These are phyloP conservation scores for Hansfordia pulvinata DNA, from an alignment of 2,329 filamentous ascomycete species.

Conservation along the genomic window DNA sequence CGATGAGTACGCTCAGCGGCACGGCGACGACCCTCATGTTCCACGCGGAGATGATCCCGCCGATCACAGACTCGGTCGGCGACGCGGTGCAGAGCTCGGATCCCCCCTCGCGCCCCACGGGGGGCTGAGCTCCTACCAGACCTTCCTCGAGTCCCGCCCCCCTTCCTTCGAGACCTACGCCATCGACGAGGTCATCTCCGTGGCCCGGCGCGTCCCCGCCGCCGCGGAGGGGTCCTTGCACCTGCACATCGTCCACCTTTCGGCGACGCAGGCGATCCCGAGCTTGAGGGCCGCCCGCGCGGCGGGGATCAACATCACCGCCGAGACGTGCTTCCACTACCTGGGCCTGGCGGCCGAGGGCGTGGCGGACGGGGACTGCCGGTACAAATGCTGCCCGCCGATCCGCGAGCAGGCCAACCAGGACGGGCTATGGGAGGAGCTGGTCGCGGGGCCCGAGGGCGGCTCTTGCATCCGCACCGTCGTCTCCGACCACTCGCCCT, in stretches of 20 bases:
- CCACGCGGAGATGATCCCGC: slow-evolving; percentile 96
- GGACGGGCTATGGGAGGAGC: slow-evolving; percentile 75
- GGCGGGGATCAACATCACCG: slow-evolving; percentile 71
- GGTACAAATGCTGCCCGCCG: slow-evolving; percentile 91
- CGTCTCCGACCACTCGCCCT: slow-evolving; percentile 91
- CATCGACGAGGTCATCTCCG: slow-evolving; percentile 70
- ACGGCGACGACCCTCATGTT: slow-evolving; percentile 92
- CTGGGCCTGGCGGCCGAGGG: slow-evolving; percentile 72
- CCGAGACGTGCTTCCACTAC: slow-evolving; percentile 94
- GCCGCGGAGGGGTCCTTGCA: no score
- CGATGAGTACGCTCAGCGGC: slow-evolving; percentile 68
- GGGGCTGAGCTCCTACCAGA: slow-evolving; percentile 65
- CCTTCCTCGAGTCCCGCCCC: slow-evolving; percentile 84
- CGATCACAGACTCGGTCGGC: slow-evolving; percentile 64
- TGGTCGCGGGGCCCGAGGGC: slow-evolving; percentile 43
- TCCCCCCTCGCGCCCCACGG: slow-evolving; percentile 57
- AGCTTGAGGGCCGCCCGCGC: slow-evolving; percentile 61
- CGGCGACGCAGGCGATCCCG: slow-evolving; percentile 77
- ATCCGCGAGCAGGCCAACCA: slow-evolving; percentile 75
- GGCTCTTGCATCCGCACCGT: slow-evolving; percentile 82
- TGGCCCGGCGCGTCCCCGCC: slow-evolving; percentile 66
- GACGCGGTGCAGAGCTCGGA: slow-evolving; percentile 60
- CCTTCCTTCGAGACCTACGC: slow-evolving; percentile 85
- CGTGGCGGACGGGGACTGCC: slow-evolving; percentile 72
- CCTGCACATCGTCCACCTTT: slow-evolving; percentile 88